Percentiles rank a stretch among this genome's conserved stretches.
phyloP scores from a whole-genome alignment of 257 asterid species.

The Rehmannia glutinosa region DNA sequence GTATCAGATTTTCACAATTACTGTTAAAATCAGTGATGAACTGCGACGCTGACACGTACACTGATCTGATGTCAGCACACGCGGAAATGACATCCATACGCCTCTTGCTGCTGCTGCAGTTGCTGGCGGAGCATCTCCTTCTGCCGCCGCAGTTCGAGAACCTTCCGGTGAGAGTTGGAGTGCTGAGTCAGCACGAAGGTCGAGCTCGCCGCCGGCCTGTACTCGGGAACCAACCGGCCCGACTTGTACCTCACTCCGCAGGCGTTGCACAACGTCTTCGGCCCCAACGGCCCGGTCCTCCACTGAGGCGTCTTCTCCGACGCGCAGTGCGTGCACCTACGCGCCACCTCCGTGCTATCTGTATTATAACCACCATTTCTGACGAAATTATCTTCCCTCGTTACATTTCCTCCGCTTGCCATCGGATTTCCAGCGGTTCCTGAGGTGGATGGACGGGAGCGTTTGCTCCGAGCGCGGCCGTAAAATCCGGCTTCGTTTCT shows the following conservation, averaged over 20 bases:
- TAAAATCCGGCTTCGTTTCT: conserved; percentile 20
- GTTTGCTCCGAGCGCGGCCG: conserved; percentile 42
- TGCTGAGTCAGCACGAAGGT: conserved; percentile 83
- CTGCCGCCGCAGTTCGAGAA: conserved; percentile 70
- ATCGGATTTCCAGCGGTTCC: conserved; percentile 10
- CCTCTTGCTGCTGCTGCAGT: conserved; percentile 45
- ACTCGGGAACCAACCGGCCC: conserved; percentile 77
- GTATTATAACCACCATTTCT: not conserved
- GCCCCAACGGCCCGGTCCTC: conserved; percentile 82
- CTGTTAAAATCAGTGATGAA: not conserved
- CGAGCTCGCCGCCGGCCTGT: conserved; percentile 86
- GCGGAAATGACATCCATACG: conserved; percentile 39
- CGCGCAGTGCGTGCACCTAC: conserved; percentile 74
- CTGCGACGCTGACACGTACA: not conserved
- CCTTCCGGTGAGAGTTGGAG: conserved; percentile 83
- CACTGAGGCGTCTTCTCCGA: conserved; percentile 89
- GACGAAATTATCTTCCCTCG: conserved; percentile 13
- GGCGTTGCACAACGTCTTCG: conserved; percentile 81
- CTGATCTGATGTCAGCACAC: conserved; percentile 37
- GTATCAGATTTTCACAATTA: conserved; percentile 4
- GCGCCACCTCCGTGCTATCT: conserved; percentile 32
- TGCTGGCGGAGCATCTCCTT: conserved; percentile 50
- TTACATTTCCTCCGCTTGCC: not conserved
- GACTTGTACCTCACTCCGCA: conserved; percentile 82
- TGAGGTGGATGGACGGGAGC: conserved; percentile 34